Evolutionary conservation across 371 early-diverging fungal species (phyloP).

Genomic region (Synchytrium microbalum): DNA sequence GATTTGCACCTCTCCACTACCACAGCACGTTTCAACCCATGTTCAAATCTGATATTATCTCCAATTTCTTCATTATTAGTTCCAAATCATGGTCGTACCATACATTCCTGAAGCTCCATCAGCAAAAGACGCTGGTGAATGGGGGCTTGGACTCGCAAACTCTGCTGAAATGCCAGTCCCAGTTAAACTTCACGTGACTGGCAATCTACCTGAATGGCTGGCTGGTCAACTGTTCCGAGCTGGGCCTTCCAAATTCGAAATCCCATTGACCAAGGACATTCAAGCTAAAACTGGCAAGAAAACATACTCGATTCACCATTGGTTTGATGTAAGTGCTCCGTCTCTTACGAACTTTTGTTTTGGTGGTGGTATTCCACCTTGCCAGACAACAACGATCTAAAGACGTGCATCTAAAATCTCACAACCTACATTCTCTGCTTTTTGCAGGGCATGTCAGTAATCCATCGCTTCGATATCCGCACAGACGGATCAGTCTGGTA

Average conservation of each 20-base stretch:
- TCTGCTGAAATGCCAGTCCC: constrained; percentile 2
- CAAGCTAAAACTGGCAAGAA: constrained; percentile 6
- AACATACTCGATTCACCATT: constrained; percentile 5
- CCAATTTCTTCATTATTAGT: too few relatives aligned
- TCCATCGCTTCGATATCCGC: constrained; percentile 5
- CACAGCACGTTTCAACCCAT: too few relatives aligned
- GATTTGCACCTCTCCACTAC: too few relatives aligned
- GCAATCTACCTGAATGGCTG: constrained; percentile 8
- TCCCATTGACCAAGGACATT: neutral
- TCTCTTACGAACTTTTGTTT: neutral
- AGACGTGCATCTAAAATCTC: too few relatives aligned
- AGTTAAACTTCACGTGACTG: constrained; percentile 6
- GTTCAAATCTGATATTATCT: too few relatives aligned
- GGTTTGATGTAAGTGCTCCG: constrained; percentile 10
- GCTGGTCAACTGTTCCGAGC: constrained; percentile 6
- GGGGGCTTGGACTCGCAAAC: constrained; percentile 10
- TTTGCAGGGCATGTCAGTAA: neutral
- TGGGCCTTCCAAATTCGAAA: constrained; percentile 4
- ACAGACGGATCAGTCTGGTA: constrained; percentile 8
- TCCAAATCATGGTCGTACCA: too few relatives aligned
- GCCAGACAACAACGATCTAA: too few relatives aligned
- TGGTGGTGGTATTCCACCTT: too few relatives aligned
- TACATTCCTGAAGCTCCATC: too few relatives aligned
- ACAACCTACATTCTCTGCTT: neutral
- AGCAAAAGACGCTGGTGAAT: too few relatives aligned